These are phyloP conservation scores for Halophytophthora polymorphica DNA, from an alignment of 352 stramenopile genomes.

Conservation along the genomic window DNA sequence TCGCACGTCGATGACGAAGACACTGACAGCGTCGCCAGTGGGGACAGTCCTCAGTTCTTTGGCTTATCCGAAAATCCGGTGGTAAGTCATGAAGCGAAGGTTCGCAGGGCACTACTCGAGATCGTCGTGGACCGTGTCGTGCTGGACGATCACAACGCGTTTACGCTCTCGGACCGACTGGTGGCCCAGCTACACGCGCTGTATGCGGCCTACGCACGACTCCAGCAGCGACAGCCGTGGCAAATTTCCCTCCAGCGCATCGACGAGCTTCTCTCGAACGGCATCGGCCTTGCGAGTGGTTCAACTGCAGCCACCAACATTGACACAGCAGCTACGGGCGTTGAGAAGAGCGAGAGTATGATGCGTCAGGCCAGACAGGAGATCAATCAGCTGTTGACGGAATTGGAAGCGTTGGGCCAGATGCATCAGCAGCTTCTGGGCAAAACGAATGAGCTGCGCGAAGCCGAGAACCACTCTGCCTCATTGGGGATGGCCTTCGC, in stretches of 20 bases:
- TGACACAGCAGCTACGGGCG: background rate
- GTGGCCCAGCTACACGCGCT: conserved; percentile 55
- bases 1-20: background rate
- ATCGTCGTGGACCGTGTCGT: conserved; percentile 55
- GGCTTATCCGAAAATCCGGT: background rate
- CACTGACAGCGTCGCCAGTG: background rate
- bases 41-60: background rate
- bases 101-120: conserved; percentile 32
- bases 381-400: conserved; percentile 31
- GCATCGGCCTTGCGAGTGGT: conserved; percentile 3
- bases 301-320: background rate
- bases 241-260: conserved; percentile 39
- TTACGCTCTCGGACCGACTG: conserved; percentile 65
- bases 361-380: conserved; percentile 22
- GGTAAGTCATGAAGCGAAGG: background rate
- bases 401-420: conserved; percentile 43
- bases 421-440: conserved; percentile 52
- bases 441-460: conserved; percentile 54
- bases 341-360: conserved; percentile 16
- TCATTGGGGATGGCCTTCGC: conserved; percentile 1
- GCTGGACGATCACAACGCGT: conserved; percentile 74
- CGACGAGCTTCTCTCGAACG: conserved; percentile 33
- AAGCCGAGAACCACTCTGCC: conserved; percentile 14
- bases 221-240: conserved; percentile 56
- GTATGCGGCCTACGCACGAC: conserved; percentile 46